Conservation (phyloP, 2,329 filamentous ascomycete species). For the Aureobasidium melanogenum region DNA sequence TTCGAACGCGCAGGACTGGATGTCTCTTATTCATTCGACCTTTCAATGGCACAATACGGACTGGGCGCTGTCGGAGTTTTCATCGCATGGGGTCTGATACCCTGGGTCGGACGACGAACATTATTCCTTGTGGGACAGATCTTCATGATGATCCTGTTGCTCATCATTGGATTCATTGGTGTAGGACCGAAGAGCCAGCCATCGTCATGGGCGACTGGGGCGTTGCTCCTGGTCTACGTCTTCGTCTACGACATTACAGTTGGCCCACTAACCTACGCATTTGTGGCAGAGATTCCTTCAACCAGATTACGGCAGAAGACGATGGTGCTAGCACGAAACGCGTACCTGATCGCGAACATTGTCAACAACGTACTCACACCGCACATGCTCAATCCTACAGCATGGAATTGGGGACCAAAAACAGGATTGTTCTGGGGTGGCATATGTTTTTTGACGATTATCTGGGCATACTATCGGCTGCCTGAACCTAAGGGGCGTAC, state of each 20-base stretch:
- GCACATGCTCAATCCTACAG: constrained; percentile 20
- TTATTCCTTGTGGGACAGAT: constrained; percentile 28
- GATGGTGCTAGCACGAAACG: constrained; percentile 22
- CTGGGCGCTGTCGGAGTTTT: constrained; percentile 22
- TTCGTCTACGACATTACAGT: constrained; percentile 24
- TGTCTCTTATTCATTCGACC: constrained; percentile 26
- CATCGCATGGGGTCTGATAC: constrained; percentile 28
- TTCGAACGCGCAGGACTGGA: constrained; percentile 31
- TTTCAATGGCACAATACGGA: constrained; percentile 26
- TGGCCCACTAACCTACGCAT: constrained; percentile 24
- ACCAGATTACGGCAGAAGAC: constrained; percentile 23
- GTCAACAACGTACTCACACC: constrained; percentile 20
- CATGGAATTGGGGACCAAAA: constrained; percentile 17
- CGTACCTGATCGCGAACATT: constrained; percentile 22
- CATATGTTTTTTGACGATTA: constrained; percentile 36
- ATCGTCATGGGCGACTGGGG: constrained; percentile 32
- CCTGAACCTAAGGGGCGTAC: constrained; percentile 48
- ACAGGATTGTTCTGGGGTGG: constrained; percentile 33
- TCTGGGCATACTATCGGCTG: constrained; percentile 45
- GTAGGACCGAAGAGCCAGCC: constrained; percentile 13
- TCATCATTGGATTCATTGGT: constrained; percentile 20
- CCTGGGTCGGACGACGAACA: constrained; percentile 30
- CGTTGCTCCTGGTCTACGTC: constrained; percentile 44
- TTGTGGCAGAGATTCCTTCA: constrained; percentile 24
- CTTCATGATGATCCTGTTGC: constrained; percentile 26